Base-by-base conservation (phyloP, 441 rosid species). In the Croton setiger region DNA sequence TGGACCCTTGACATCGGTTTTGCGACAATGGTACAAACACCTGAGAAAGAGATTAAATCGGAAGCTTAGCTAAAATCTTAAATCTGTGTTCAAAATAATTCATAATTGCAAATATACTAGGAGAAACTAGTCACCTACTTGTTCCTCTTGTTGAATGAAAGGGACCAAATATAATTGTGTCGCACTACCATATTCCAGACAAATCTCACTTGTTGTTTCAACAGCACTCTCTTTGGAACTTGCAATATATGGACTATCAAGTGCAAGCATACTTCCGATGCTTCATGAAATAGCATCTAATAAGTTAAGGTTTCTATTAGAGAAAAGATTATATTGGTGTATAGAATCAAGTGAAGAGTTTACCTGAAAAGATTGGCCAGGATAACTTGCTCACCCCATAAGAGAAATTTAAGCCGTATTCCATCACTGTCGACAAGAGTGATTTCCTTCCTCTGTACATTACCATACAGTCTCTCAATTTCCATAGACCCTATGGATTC, bases 101-200 rank as follows among this genome's bases (percentile, higher is more conserved):
- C 63, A 8, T 33, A 47, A 49, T 4, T 2, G 18, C 18, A 35
- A n/a, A 12, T 37, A 31, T 60, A 59, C 31, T 0, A 27, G 31
- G 31, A 27, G 63, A 51, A 53, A 65, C 37, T 33, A 12, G 23
- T 13, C 48, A 64, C 87, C 54, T 80, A 88, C 98, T 71, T 81
- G 93, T 76, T 92, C 99, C 78, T 88, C 96, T 1, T 87, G 94
- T 70, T 85, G 87, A 78, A 85, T 72, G 74, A 84, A 82, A 68
- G 99, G 99, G 77, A 85, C 94, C 69, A 90, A 72, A 76, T 83
- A 92, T 59, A 90, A 77, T 72, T 94, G 97, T 63, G 99, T 94
- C 66, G 96, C 97, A 60, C 96, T 87, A 35, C 98, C 99, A 81
- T 88, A 94, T 82, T 94, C 99, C 72, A 94, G 94, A 71, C 91